Percentiles rank a stretch among this genome's conserved stretches.
Conservation (phyloP, 306 rosid genomes). For the Pyrus betulifolia region DNA sequence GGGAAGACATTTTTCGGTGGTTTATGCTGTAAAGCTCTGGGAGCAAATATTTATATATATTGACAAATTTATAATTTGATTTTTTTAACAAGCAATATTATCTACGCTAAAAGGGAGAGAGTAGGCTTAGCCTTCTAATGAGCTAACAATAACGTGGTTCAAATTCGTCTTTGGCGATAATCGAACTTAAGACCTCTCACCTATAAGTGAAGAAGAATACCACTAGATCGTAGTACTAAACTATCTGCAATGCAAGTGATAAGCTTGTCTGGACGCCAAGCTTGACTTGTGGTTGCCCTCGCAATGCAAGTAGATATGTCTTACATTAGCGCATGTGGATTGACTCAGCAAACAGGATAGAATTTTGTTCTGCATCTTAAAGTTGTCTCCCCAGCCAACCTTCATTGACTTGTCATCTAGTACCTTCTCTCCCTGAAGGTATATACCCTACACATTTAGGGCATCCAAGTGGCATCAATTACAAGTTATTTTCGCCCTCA, state of each 20-base stretch:
- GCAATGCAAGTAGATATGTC: neutral
- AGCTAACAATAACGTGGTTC: too few species aligned
- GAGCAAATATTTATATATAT: neutral
- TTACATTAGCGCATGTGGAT: too few species aligned
- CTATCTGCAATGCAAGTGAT: neutral
- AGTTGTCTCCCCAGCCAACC: neutral
- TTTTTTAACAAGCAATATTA: too few species aligned
- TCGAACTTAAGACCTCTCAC: too few species aligned
- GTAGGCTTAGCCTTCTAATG: too few species aligned
- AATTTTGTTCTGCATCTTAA: neutral
- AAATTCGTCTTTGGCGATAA: too few species aligned
- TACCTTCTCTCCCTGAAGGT: neutral
- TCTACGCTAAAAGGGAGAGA: rapidly evolving
- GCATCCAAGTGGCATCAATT: neutral
- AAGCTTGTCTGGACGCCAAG: neutral
- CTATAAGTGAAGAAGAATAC: too few species aligned
- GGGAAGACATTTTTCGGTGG: neutral
- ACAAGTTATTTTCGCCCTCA: too few species aligned
- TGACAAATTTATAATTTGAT: neutral
- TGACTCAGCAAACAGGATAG: too few species aligned
- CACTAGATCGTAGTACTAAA: too few species aligned
- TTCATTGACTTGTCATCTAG: neutral
- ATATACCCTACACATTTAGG: neutral
- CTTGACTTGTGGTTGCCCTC: neutral
- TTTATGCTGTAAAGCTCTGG: neutral